Evolutionary conservation across 352 stramenopile species (phyloP), one percentile per base, ranked within the genome.

Genomic region (Blastocystis hominis): DNA sequence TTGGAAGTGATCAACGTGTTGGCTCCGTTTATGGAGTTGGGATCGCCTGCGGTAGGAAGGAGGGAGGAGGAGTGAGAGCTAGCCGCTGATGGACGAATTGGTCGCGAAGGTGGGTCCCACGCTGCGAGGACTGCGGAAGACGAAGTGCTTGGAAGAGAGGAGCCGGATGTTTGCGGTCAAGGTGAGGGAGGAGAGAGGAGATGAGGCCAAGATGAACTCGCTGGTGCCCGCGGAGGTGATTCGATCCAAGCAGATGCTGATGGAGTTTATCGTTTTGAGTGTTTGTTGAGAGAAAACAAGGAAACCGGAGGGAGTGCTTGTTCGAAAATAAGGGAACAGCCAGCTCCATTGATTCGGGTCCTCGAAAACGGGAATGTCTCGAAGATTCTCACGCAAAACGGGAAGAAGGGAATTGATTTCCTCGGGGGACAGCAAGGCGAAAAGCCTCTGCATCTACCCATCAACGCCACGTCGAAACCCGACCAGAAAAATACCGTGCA

Each of bases 1-100:
- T 24, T 80, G 36, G 46, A 80, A 64, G 70, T 61, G 42, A 80
- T 80, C 70, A 80, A 80, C 42, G 34, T 62, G 38, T 46, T 80
- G 70, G 70, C 70, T 15, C 44, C 70, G 30, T 80, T 80, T 38
- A 80, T 64, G 70, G 30, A 64, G 20, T 42, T 80, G 36, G 70
- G 70, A 42, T 47, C 70, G 15, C 70, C 70, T 30, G 70, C 70
- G 30, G 70, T 80, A 15, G 24, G 46, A 77, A 47, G 13, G 5
- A 17, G 36, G 3, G 3, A 38, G 2, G 50, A 50, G 24, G 13
- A 40, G 9, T 80, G 13, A 80, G 38, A 15, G 36, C 17, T 62
- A 80, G 70, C 70, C 70, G 6, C 44, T 80, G 13, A 80, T 80
- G 15, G 70, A 80, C 70, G 46, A 34, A 24, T 30, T 80, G 30